Evolutionary conservation across 169 alveolate species (phyloP).

Genomic region (Eimeria necatrix): DNA sequence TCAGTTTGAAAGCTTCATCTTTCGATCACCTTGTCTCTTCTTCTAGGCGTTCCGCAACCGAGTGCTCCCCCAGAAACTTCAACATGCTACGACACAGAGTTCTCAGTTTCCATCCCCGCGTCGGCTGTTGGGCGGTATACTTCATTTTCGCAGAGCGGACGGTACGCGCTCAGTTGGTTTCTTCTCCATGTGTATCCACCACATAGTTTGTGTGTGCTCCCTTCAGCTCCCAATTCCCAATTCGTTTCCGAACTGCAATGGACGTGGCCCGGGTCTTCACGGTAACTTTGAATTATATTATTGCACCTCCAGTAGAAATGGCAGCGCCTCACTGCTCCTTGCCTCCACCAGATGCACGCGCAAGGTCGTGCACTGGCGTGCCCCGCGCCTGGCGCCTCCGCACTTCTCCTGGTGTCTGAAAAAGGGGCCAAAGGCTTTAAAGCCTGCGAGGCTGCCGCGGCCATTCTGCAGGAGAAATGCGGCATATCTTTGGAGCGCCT

Average conservation of each 20-base stretch:
- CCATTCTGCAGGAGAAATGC: background rate
- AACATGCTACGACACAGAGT: background rate
- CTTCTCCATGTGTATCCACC: background rate
- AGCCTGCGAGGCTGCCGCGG: constrained; percentile 28
- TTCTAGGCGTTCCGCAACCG: background rate
- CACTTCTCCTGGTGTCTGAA: background rate
- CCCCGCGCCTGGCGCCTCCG: background rate
- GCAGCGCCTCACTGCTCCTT: background rate
- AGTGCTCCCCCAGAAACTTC: background rate
- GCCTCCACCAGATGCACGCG: background rate
- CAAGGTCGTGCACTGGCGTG: constrained; percentile 17
- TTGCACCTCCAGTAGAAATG: background rate
- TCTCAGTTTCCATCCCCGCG: background rate
- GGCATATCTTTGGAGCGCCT: background rate
- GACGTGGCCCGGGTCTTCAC: constrained; percentile 27
- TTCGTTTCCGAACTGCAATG: background rate
- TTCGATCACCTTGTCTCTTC: background rate
- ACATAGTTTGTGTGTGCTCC: background rate
- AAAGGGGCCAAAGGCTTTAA: background rate
- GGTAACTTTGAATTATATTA: background rate
- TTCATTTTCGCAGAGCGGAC: background rate
- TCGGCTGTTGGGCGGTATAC: background rate
- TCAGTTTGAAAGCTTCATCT: background rate
- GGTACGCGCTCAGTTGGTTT: background rate
- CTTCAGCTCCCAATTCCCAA: background rate